These are phyloP conservation scores for Zanthoxylum bungeanum DNA, from an alignment of 345 rosid genomes.

Conservation along the genomic window DNA sequence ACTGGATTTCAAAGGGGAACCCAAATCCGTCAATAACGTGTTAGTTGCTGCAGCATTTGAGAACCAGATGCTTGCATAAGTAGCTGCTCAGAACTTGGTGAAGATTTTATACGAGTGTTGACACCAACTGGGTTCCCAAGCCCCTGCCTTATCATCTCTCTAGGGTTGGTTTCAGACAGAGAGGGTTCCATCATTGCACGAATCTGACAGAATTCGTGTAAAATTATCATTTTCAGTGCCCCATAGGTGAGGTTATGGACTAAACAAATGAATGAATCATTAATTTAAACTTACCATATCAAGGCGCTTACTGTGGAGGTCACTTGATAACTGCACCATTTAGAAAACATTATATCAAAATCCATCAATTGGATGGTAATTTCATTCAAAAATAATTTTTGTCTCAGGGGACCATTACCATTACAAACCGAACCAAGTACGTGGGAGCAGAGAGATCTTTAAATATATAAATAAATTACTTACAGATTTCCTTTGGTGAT, in stretches of 20 bases:
- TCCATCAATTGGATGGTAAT: conserved; percentile 6
- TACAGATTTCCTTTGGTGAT: conserved; percentile 60
- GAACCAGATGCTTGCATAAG: conserved; percentile 59
- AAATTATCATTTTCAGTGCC: conserved; percentile 11
- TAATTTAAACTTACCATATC: conserved; percentile 67
- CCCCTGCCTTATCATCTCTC: conserved; percentile 57
- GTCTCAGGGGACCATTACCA: neutral
- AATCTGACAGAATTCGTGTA: conserved; percentile 37
- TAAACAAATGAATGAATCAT: neutral
- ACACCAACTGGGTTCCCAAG: conserved; percentile 51
- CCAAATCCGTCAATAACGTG: conserved; percentile 52
- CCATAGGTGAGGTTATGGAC: conserved; percentile 9
- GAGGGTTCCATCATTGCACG: conserved; percentile 71
- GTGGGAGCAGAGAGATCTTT: neutral
- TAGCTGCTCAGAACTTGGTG: conserved; percentile 78
- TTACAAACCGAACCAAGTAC: neutral
- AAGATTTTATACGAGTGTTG: conserved; percentile 63
- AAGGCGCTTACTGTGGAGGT: conserved; percentile 69
- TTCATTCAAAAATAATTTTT: neutral
- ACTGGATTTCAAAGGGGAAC: conserved; percentile 12
- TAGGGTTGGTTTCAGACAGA: conserved; percentile 49
- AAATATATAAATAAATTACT: conserved; percentile 24
- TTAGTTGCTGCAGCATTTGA: conserved; percentile 81
- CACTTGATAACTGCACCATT: conserved; percentile 59
- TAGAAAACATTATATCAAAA: conserved; percentile 21